Percentiles rank a stretch among this genome's conserved stretches.
phyloP scores from a whole-genome alignment of 2,329 filamentous ascomycete species.

The Emmonsiellopsis sp. region DNA sequence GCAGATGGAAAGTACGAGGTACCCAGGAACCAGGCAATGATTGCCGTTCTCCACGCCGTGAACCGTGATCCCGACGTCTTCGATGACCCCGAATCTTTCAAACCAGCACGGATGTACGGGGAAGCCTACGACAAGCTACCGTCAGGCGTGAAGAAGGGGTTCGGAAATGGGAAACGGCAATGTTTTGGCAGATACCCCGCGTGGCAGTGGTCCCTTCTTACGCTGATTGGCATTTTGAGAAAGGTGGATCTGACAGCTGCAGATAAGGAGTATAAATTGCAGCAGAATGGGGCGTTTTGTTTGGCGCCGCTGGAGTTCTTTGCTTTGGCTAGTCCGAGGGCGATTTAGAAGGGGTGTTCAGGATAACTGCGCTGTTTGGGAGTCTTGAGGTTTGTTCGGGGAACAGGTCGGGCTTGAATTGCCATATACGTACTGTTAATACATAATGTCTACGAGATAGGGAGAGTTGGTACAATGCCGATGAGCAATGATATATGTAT shows the following conservation, averaged over 20 bases:
- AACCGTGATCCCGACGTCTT: slow-evolving; percentile 59
- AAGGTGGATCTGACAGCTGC: slow-evolving; percentile 59
- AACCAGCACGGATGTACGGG: slow-evolving; percentile 63
- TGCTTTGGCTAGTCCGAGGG: slow-evolving; percentile 36
- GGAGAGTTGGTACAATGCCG: background rate
- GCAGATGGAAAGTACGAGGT: slow-evolving; percentile 56
- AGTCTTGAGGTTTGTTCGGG: too few species aligned
- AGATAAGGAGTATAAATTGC: slow-evolving; percentile 41
- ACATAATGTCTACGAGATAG: background rate
- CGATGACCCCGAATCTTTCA: slow-evolving; percentile 56
- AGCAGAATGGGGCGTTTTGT: slow-evolving; percentile 47
- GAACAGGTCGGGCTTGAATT: background rate
- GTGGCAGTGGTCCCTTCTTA: slow-evolving; percentile 61
- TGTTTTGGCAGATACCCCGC: slow-evolving; percentile 68
- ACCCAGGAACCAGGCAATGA: slow-evolving; percentile 43
- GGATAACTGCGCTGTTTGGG: background rate
- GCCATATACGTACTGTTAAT: background rate
- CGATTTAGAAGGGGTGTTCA: background rate
- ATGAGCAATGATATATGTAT: background rate
- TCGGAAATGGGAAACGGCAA: slow-evolving; percentile 61
- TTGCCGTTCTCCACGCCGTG: slow-evolving; percentile 45
- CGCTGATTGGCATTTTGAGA: slow-evolving; percentile 55
- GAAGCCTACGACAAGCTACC: slow-evolving; percentile 58
- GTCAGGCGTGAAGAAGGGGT: slow-evolving; percentile 58
- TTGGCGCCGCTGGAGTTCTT: slow-evolving; percentile 40